Percentiles rank a stretch among this genome's conserved stretches.
These are phyloP conservation scores for Pythium phragmitis DNA, from an alignment of 352 stramenopile species.

Conservation along the genomic window DNA sequence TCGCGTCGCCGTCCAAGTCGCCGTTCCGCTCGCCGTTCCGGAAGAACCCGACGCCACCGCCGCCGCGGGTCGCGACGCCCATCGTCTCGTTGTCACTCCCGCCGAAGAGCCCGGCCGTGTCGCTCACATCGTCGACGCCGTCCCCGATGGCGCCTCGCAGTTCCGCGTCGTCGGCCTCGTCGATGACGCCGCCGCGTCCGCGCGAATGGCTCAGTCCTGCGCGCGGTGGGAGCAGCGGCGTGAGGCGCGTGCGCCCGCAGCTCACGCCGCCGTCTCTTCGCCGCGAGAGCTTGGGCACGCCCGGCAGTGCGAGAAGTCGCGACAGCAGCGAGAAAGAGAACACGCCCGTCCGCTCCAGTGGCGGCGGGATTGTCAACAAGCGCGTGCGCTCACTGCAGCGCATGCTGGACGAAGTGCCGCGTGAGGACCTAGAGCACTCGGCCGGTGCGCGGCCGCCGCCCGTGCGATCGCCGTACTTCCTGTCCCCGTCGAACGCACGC, in stretches of 20 bases:
- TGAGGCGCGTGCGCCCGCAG: conserved; percentile 11
- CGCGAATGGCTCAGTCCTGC: conserved; percentile 70
- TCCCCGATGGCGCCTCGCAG: conserved; percentile 5
- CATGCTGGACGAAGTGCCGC: conserved; percentile 67
- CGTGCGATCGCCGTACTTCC: conserved; percentile 30
- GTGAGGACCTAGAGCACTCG: conserved; percentile 31
- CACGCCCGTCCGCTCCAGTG: conserved; percentile 32
- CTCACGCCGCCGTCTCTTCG: conserved; percentile 24
- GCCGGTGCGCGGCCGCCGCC: conserved; percentile 17
- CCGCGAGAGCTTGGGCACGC: conserved; percentile 16
- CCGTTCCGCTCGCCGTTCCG: conserved; percentile 57
- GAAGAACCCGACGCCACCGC: conserved; percentile 53
- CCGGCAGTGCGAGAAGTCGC: conserved; percentile 1
- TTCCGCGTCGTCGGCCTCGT: conserved; percentile 15
- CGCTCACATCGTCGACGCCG: conserved; percentile 15
- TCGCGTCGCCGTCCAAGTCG: conserved; percentile 48
- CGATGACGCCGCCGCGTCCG: conserved; percentile 28
- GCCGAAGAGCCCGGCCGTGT: conserved; percentile 24
- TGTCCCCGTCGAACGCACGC: conserved; percentile 22
- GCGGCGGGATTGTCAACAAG: conserved; percentile 48
- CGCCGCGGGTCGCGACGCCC: conserved; percentile 25
- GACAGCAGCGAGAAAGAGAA: conserved; percentile 23
- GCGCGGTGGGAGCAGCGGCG: conserved; percentile 13
- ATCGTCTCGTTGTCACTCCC: conserved; percentile 25
- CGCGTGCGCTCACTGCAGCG: conserved; percentile 75